phyloP scores from a whole-genome alignment of 2,329 filamentous ascomycete genomes.

The Colletotrichum sp. region DNA sequence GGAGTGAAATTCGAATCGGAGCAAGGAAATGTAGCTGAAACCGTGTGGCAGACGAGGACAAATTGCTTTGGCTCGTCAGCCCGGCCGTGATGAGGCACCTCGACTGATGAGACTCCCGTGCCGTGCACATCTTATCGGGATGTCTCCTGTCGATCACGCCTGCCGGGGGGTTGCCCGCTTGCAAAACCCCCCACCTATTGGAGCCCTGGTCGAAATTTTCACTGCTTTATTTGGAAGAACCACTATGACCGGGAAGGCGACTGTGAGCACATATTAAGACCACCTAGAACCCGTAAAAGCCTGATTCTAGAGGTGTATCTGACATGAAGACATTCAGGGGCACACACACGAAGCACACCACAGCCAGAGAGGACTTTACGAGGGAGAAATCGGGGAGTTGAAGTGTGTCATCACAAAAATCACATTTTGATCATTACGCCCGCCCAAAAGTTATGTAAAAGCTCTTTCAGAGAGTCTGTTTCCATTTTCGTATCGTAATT shows the following conservation, averaged over 20 bases:
- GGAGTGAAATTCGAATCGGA: not conserved
- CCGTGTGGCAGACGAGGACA: not conserved
- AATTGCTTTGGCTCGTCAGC: not conserved
- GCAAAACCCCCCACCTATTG: not conserved
- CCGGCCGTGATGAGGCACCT: not conserved
- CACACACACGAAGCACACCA: not conserved
- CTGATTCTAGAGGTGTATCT: not conserved
- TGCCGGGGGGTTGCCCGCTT: not conserved
- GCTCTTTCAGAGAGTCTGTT: constrained; percentile 18
- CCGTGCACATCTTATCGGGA: not conserved
- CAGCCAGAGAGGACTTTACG: not conserved
- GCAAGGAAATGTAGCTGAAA: not conserved
- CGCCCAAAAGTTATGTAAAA: constrained; percentile 3
- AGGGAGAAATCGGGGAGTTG: not conserved
- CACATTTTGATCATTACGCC: constrained; percentile 22
- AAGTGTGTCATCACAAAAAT: constrained; percentile 12
- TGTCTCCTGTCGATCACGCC: not conserved
- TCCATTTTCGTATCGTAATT: constrained; percentile 20
- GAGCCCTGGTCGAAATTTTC: not conserved
- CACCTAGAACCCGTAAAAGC: not conserved
- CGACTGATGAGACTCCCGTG: not conserved
- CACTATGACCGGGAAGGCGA: not conserved
- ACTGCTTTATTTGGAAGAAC: not conserved
- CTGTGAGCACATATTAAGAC: not conserved
- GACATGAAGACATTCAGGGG: not conserved